Percentiles rank a stretch among this genome's conserved stretches.
Conservation (phyloP, 2,329 filamentous ascomycete genomes). For the Alternaria dauci region DNA sequence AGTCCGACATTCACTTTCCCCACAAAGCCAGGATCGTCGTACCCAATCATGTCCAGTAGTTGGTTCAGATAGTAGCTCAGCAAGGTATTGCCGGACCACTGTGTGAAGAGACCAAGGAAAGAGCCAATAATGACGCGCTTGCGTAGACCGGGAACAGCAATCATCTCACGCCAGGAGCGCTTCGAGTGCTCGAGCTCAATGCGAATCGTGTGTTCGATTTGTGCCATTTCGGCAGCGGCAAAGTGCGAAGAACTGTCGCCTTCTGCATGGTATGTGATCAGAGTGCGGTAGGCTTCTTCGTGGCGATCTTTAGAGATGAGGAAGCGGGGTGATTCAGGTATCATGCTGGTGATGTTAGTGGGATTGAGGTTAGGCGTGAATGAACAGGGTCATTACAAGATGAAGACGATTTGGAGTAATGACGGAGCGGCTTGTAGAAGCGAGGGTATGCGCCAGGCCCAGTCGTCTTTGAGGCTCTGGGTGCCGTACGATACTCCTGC, state of each 20-base stretch:
- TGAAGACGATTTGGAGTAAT: conserved; percentile 67
- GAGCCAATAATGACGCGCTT: conserved; percentile 69
- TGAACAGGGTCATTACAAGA: conserved; percentile 59
- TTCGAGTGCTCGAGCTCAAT: conserved; percentile 62
- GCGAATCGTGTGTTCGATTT: conserved; percentile 70
- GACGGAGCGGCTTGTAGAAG: conserved; percentile 71
- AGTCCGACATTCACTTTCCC: conserved; percentile 62
- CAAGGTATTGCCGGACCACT: conserved; percentile 72
- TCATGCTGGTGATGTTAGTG: conserved; percentile 23
- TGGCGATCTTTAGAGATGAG: conserved; percentile 69
- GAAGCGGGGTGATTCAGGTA: conserved; percentile 73
- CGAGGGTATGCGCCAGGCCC: conserved; percentile 72
- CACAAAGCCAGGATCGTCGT: conserved; percentile 53
- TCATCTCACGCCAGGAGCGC: conserved; percentile 67
- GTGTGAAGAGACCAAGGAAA: conserved; percentile 70
- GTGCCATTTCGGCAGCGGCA: conserved; percentile 71
- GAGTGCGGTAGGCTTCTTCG: conserved; percentile 67
- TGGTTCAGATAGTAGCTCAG: conserved; percentile 69
- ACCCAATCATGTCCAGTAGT: conserved; percentile 68
- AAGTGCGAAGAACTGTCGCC: conserved; percentile 65
- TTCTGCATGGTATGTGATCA: conserved; percentile 71
- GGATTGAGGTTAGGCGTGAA: no score
- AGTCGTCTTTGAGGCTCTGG: conserved; percentile 63
- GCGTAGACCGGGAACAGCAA: conserved; percentile 69
- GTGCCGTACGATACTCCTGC: conserved; percentile 71